A percentile compares a stretch with the other conserved stretches of the same genome.
Conservation (phyloP, 352 stramenopile species). For the Saprolegnia parasitica region DNA sequence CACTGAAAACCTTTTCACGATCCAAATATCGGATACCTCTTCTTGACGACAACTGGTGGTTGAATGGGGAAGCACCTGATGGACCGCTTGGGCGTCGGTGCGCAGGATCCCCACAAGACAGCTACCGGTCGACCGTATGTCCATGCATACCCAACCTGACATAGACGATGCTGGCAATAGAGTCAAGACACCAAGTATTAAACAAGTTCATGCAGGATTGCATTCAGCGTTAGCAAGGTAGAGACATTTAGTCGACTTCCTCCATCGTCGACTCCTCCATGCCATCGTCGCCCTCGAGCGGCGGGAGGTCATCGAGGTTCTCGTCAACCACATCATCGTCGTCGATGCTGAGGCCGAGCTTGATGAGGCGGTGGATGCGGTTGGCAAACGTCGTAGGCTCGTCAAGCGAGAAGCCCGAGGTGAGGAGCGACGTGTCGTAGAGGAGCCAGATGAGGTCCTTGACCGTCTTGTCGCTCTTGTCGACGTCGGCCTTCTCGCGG, state of each 20-base stretch:
- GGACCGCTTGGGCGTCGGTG: no score
- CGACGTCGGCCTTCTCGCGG: slow-evolving; percentile 96
- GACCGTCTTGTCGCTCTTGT: slow-evolving; percentile 99
- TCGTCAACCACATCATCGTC: slow-evolving; percentile 96
- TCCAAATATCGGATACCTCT: no score
- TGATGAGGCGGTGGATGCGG: slow-evolving; percentile 99
- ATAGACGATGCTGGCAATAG: no score
- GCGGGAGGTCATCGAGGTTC: slow-evolving; percentile 95
- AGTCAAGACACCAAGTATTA: no score
- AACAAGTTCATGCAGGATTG: no score
- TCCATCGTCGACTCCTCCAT: slow-evolving; percentile 98
- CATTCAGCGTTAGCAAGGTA: not conserved
- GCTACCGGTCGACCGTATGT: no score
- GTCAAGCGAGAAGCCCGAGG: slow-evolving; percentile 98
- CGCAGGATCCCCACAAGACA: no score
- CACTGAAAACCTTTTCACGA: no score
- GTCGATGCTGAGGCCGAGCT: slow-evolving; percentile 98
- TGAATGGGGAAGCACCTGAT: no score
- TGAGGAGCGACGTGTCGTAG: slow-evolving; percentile 99
- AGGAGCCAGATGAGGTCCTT: slow-evolving; percentile 99
- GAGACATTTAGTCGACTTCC: slow-evolving; percentile 94
- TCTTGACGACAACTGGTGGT: no score
- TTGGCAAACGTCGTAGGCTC: slow-evolving; percentile 98
- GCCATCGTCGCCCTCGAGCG: slow-evolving; percentile 92
- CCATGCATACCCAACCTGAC: no score